Base-by-base conservation (phyloP, 176 grass and related monocot genomes). In the Saccharum spontaneum region DNA sequence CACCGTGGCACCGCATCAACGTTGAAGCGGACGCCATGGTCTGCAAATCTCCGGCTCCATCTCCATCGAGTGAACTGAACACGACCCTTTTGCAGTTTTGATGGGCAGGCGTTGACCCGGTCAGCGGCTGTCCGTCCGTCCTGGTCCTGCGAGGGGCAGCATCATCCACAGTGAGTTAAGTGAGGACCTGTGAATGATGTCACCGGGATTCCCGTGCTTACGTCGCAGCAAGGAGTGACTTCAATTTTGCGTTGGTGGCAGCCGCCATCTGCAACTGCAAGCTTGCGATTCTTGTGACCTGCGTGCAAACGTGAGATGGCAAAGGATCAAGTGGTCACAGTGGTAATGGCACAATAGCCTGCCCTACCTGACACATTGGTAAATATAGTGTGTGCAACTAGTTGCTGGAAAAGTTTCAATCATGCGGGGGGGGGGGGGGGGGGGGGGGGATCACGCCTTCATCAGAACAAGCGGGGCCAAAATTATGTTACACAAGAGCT, bases 61-160 rank as follows among this genome's bases (percentile, higher is more conserved):
- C 54, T 74, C 81, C 77, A 78, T 28, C 72, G 72, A 77, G 63
- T 86, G 33, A 57, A 82, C 78, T 77, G 62, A 20, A 52, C 10
- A 22, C 16, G 1, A 9, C 9, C 31, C 41, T 9, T 20, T 10
- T 50, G 28, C 41, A 52, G 44, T 14, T 43, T 18, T n/a, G 23
- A 26, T 18, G 34, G 31, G 20, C 68, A 69, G 61, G 62, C 22
- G 8, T 71, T 71, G 83, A 82, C 64, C 34, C 1, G 33, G 79
- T 82, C 88, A 45, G 24, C 24, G 65, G 20, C 23, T 73, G 37
- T 12, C 43, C 45, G 10, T 71, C 34, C 34, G 37, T 38, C 37
- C 37, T 38, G 5, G 6, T 38, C 44, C 66, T 73, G 78, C 33
- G 28, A 72, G n/a, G 46, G 37, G 13, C 46, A 39, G 66, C 37